Evolutionary conservation across 495 filamentous ascomycete species (phyloP).

Genomic region (Podospora pseudoanserina): DNA sequence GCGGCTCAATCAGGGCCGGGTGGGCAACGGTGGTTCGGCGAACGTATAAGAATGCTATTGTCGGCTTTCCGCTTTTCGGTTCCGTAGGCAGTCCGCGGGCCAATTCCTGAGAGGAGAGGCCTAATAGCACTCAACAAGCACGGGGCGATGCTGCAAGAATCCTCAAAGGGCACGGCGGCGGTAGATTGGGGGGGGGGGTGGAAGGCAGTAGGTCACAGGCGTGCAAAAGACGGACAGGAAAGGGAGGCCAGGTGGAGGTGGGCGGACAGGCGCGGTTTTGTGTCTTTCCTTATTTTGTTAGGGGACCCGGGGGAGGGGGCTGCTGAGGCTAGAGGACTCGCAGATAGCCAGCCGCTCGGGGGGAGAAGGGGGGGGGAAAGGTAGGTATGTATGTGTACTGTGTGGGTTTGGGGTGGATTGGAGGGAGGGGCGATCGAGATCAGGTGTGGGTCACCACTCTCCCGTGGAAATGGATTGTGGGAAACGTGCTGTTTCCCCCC

Average conservation of each 20-base stretch:
- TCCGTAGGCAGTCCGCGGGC: not conserved
- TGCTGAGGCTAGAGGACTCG: not conserved
- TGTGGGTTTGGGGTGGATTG: slow-evolving; percentile 16
- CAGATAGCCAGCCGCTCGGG: slow-evolving; percentile 18
- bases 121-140: slow-evolving; percentile 10
- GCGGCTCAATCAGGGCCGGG: slow-evolving; percentile 1
- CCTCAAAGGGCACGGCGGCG: not conserved
- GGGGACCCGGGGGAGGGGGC: not conserved
- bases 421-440: slow-evolving; percentile 25
- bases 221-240: not conserved
- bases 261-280: slow-evolving; percentile 19
- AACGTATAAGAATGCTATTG: slow-evolving; percentile 1
- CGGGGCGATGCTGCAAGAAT: not conserved
- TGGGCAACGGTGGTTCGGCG: not conserved
- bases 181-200: not conserved
- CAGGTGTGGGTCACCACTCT: slow-evolving; percentile 15
- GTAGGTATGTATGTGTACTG: slow-evolving; percentile 4
- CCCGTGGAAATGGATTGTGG: slow-evolving; percentile 27
- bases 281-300: slow-evolving; percentile 23
- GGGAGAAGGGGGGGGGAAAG: not conserved
- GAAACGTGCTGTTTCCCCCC: slow-evolving; percentile 19
- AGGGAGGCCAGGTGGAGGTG: slow-evolving; percentile 10
- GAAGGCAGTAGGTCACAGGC: not conserved
- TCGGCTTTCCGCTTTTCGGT: not conserved
- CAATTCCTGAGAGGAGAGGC: slow-evolving; percentile 1